Evolutionary conservation across 1,284 basidiomycete species (phyloP), one percentile per base, ranked within the genome.

Genomic region (Leucoagaricus sp.): DNA sequence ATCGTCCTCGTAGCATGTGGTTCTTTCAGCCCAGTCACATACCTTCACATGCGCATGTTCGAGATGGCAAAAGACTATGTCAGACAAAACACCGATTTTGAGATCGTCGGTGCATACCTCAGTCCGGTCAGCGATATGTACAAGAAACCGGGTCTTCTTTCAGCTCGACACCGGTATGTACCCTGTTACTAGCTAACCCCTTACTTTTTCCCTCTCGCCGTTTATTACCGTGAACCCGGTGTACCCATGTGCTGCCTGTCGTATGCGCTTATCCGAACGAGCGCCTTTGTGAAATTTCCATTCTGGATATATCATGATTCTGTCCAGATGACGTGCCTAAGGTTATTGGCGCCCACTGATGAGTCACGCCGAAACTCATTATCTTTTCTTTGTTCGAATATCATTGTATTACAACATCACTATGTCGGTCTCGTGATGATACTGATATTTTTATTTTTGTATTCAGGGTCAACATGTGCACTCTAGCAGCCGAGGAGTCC

Each of bases 31-130:
- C 89, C 88, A 15, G 83, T 92, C 60, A 92, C 89, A 17, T 92
- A 89, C 65, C 85, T 92, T 57, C 89, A 89, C 67, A 86, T 93
- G 36, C 91, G 95, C 58, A 97, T 98, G 93, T 98, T 97, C 73
- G 95, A 97, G 72, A 97, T 98, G 95, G 95, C 95, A 57, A 93
- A 91, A 74, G 95, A 98, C 76, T 95, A 94, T 67, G 86, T 94
- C 58, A 84, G 94, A 53, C 95, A 97, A 69, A 93, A 92, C 65
- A 94, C 93, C 60, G 85, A 94, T 63, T 96, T 93, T 68, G 95
- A 97, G 77, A 89, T 98, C 65, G 82, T 97, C 65, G 95, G 92
- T 21, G 94, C 93, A 1, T 97, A 97, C 75, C 87, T 97, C 67
- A 95, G 93, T 67, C 95, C 95, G 34, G 95, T 98, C 71, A 93